A percentile compares a stretch with the other conserved stretches of the same genome.
phyloP scores from a whole-genome alignment of 768 basidiomycete species.

The Collybiopsis confluens region DNA sequence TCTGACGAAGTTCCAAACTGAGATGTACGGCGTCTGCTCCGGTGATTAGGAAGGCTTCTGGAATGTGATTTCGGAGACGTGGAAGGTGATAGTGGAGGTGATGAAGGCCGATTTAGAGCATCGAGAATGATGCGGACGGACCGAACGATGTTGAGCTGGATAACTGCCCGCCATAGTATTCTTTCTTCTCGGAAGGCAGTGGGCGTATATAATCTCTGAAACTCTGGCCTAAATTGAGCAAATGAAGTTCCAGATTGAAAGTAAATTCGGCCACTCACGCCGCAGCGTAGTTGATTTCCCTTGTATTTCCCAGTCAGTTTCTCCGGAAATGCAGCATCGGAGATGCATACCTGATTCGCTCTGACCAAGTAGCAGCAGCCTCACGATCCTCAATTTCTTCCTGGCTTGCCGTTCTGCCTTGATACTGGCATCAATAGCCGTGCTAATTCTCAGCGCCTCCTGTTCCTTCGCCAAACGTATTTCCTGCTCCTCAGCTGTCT shows the following conservation, averaged over 20 bases:
- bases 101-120: slow-evolving; percentile 32
- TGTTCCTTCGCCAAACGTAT: slow-evolving; percentile 57
- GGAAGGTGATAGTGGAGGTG: slow-evolving; percentile 23
- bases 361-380: slow-evolving; percentile 74
- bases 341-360: slow-evolving; percentile 62
- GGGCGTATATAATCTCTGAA: slow-evolving; percentile 71
- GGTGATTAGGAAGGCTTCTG: slow-evolving; percentile 13
- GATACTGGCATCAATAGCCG: slow-evolving; percentile 72
- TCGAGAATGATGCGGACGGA: slow-evolving; percentile 74
- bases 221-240: slow-evolving; percentile 42
- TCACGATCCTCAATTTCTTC: slow-evolving; percentile 66
- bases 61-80: slow-evolving; percentile 20
- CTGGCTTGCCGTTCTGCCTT: slow-evolving; percentile 57
- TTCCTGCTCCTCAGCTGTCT: slow-evolving; percentile 54
- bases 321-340: background rate
- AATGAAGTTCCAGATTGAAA: slow-evolving; percentile 11
- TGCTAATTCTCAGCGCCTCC: slow-evolving; percentile 60
- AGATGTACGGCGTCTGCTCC: slow-evolving; percentile 13
- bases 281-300: slow-evolving; percentile 80
- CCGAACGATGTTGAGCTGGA: slow-evolving; percentile 79
- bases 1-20: slow-evolving; percentile 6
- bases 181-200: slow-evolving; percentile 72
- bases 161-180: slow-evolving; percentile 77
- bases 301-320: slow-evolving; percentile 19
- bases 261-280: slow-evolving; percentile 46